A percentile compares a stretch with the other conserved stretches of the same genome.
Conservation (phyloP, 768 basidiomycete species). For the Lactarius hatsudake region DNA sequence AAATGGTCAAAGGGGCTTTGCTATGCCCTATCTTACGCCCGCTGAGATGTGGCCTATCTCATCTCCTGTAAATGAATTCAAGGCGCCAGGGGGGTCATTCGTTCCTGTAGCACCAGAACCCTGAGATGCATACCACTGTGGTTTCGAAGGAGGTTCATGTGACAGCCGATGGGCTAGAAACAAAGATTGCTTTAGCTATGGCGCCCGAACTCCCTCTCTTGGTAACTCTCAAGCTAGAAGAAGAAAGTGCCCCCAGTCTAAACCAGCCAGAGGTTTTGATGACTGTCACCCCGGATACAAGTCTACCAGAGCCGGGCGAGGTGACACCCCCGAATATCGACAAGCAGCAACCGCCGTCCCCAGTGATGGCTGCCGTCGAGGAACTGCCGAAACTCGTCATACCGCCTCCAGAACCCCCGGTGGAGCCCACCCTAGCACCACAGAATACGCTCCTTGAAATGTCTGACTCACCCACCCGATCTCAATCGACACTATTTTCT, state of each 20-base stretch:
- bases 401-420: background rate
- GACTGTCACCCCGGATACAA: background rate
- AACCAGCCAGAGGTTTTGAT: background rate
- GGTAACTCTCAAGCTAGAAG: conserved; percentile 1
- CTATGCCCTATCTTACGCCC: background rate
- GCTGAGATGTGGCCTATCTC: background rate
- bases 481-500: conserved; percentile 9
- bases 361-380: background rate
- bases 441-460: conserved; percentile 1
- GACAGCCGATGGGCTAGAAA: background rate
- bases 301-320: background rate
- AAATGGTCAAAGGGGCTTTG: conserved; percentile 3
- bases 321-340: background rate
- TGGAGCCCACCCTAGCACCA: background rate
- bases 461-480: background rate
- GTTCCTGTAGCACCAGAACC: background rate
- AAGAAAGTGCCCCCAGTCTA: background rate
- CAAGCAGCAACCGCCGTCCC: background rate
- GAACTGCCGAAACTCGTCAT: conserved; percentile 11
- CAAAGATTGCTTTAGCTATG: background rate
- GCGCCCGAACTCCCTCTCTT: background rate
- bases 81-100: background rate
- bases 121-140: background rate
- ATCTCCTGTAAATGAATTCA: conserved; percentile 6
- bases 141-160: background rate